Percentiles rank a stretch among this genome's conserved stretches.
Evolutionary conservation across 371 early-diverging fungal genomes (phyloP).

Genomic region (Mortierella sp.): DNA sequence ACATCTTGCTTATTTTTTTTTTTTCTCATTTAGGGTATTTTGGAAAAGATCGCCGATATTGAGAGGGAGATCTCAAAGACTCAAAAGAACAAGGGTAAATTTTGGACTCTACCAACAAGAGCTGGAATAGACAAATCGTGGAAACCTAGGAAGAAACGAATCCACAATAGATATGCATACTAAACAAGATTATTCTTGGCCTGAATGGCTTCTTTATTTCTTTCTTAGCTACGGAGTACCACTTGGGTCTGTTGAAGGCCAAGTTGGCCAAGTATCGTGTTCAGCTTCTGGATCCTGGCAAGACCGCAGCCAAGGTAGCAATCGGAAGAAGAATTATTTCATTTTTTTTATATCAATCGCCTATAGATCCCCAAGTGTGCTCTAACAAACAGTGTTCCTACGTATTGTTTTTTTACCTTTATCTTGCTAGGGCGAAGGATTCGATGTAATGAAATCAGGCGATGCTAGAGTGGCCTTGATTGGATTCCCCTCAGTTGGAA

Average conservation of each 20-base stretch:
- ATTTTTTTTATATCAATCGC: background rate
- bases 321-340: too few relatives aligned
- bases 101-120: background rate
- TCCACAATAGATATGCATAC: too few relatives aligned
- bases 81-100: conserved; percentile 79
- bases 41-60: conserved; percentile 90
- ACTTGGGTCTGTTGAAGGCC: conserved; percentile 98
- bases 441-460: conserved; percentile 98
- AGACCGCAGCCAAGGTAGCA: conserved; percentile 83
- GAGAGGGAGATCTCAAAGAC: conserved; percentile 78
- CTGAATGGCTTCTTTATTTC: background rate
- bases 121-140: too few relatives aligned
- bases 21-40: conserved; percentile 75
- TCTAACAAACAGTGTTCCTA: background rate
- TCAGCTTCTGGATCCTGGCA: conserved; percentile 92
- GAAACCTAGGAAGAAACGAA: too few relatives aligned
- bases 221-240: conserved; percentile 91
- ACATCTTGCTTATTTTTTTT: background rate
- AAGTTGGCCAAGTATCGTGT: conserved; percentile 96
- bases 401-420: background rate
- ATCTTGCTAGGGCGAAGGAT: conserved; percentile 86
- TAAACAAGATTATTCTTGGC: background rate
- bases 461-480: conserved; percentile 99
- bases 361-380: background rate
- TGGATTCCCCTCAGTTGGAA: conserved; percentile 99